Evolutionary conservation across 116 monocot species (phyloP).

Genomic region (Dioscorea cayenensis): DNA sequence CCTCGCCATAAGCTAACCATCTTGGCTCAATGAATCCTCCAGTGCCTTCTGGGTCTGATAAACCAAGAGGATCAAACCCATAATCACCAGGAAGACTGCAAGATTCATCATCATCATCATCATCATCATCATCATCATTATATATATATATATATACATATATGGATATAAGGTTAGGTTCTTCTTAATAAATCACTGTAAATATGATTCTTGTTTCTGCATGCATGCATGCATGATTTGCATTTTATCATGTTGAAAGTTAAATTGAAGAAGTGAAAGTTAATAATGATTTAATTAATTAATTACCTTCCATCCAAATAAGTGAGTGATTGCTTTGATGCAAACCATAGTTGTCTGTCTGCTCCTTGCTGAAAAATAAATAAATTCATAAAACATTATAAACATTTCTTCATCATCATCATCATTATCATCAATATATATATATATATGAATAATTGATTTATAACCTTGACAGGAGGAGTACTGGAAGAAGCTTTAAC

Average conservation of each 20-base stretch:
- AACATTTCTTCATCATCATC: neutral
- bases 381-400: neutral
- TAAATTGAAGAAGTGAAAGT: neutral
- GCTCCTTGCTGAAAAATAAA: slow-evolving; percentile 55
- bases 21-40: slow-evolving; percentile 94
- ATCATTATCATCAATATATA: neutral
- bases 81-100: slow-evolving; percentile 82
- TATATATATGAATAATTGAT: no score
- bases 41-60: slow-evolving; percentile 87
- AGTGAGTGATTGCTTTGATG: slow-evolving; percentile 73
- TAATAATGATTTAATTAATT: no score
- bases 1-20: slow-evolving; percentile 88
- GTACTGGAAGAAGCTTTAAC: slow-evolving; percentile 61
- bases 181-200: no score
- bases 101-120: no score
- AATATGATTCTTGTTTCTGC: no score
- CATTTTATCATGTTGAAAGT: neutral
- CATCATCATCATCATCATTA: no score
- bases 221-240: no score
- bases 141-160: no score
- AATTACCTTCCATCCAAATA: slow-evolving; percentile 80
- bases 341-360: slow-evolving; percentile 90
- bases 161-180: no score
- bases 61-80: slow-evolving; percentile 91
- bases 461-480: slow-evolving; percentile 70